Conservation (phyloP, 176 grass and related monocot species). For the Thalia dealbata region DNA sequence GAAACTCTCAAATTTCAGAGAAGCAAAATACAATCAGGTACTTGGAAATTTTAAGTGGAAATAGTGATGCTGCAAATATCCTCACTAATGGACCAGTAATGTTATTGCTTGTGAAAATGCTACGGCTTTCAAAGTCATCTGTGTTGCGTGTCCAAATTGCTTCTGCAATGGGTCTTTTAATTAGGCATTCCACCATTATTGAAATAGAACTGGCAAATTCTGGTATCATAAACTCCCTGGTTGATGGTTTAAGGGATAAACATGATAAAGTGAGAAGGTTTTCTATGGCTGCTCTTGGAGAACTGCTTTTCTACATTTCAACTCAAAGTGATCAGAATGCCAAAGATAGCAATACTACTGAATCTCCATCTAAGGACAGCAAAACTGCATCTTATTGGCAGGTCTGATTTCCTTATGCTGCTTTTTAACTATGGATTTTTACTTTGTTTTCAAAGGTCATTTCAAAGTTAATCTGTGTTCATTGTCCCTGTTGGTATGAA, state of each 20-base stretch:
- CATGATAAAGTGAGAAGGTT: conserved; percentile 83
- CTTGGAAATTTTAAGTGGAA: conserved; percentile 78
- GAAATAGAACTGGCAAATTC: conserved; percentile 65
- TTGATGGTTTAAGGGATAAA: conserved; percentile 89
- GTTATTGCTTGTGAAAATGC: conserved; percentile 81
- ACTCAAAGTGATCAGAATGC: conserved; percentile 74
- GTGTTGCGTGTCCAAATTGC: conserved; percentile 76
- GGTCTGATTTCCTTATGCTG: conserved; percentile 39
- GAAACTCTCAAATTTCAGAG: conserved; percentile 73
- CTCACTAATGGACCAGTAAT: conserved; percentile 81
- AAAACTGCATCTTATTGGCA: conserved; percentile 53
- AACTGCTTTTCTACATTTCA: conserved; percentile 89
- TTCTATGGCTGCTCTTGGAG: conserved; percentile 92
- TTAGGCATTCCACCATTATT: conserved; percentile 91
- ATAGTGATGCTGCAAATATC: conserved; percentile 77
- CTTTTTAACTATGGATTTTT: conserved; percentile 2
- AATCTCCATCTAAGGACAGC: conserved; percentile 78
- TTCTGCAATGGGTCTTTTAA: conserved; percentile 81
- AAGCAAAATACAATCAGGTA: conserved; percentile 92
- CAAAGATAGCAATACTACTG: conserved; percentile 51
- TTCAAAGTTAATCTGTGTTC: not conserved
- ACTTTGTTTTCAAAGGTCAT: conserved; percentile 11
- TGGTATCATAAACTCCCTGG: conserved; percentile 84
- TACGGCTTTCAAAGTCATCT: conserved; percentile 62
- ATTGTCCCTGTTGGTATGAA: not conserved